Evolutionary conservation across 2,329 filamentous ascomycete species (phyloP), one percentile per base, ranked within the genome.

Genomic region (Xylariaceae sp.): DNA sequence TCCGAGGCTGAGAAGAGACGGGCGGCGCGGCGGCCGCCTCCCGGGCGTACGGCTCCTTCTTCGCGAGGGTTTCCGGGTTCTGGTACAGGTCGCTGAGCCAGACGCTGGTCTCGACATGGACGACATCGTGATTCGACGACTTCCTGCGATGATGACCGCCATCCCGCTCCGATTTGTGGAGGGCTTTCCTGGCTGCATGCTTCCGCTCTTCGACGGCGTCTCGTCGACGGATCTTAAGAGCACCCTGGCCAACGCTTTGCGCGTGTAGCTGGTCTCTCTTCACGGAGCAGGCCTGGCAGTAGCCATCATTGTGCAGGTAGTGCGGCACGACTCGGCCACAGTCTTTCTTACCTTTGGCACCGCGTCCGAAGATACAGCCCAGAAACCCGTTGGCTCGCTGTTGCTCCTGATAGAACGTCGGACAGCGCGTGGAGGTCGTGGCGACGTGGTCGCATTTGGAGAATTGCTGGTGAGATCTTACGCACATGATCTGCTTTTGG

Each of bases 251-350:
- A 4, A 64, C 42, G 6, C 44, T 27, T n/a, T 46, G 49, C 3
- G 59, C 59, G 5, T 44, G 46, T 12, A 64, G 45, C 2, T 39
- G 30, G 8, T 55, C 50, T 27, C 53, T 55, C 39, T 50, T 58
- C 35, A 62, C 32, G 1, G 47, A 51, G 27, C 65, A 68, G 11
- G 45, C n/a, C 7, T 63, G 51, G 41, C 65, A 67, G 47, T 62
- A 64, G 0, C 47, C 37, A 2, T 56, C 39, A 2, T 45, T 42
- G 0, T 55, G 35, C 4, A 59, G 39, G 42, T 64, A 42, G 26
- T 64, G 55, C 11, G 63, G 64, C 12, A 66, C 32, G 6, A 65
- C 52, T 39, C 54, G 59, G 2, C 63, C 64, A 49, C 65, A 68
- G 42, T 65, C 11, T 41, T 60, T 57, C 37, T 47, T 60, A 8